A percentile compares a stretch with the other conserved stretches of the same genome.
Conservation (phyloP, 768 basidiomycete genomes). For the Hygrophorus russula region DNA sequence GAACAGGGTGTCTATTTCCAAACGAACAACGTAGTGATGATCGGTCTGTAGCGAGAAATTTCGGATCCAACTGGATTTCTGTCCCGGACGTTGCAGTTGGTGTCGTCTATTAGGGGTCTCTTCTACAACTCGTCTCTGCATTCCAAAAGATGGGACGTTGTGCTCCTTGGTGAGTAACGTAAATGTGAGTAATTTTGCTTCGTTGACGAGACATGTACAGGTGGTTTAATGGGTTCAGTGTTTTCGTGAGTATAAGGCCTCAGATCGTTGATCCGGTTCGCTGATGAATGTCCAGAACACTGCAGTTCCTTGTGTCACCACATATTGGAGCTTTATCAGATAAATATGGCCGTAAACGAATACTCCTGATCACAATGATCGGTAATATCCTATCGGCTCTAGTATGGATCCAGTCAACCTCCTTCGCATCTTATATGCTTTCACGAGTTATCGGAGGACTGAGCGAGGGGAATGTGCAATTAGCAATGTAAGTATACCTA, state of each 20-base stretch:
- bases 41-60: constrained; percentile 53
- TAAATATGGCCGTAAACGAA: constrained; percentile 75
- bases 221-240: constrained; percentile 86
- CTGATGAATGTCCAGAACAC: constrained; percentile 35
- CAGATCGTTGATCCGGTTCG: constrained; percentile 5
- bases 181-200: background rate
- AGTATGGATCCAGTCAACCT: constrained; percentile 85
- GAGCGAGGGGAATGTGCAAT: constrained; percentile 95
- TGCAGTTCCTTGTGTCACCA: constrained; percentile 80
- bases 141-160: constrained; percentile 84
- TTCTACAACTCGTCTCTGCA: constrained; percentile 50
- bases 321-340: constrained; percentile 79
- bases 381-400: constrained; percentile 89
- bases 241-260: constrained; percentile 59
- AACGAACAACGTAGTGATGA: constrained; percentile 1
- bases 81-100: constrained; percentile 53
- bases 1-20: constrained; percentile 12
- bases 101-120: constrained; percentile 54
- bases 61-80: constrained; percentile 63
- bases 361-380: constrained; percentile 81
- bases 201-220: constrained; percentile 19
- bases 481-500: constrained; percentile 66
- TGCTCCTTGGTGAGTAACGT: constrained; percentile 63
- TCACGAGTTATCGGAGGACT: constrained; percentile 88
- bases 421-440: constrained; percentile 82